phyloP scores from a whole-genome alignment of 164 flowering plant species.

The Saururus chinensis region DNA sequence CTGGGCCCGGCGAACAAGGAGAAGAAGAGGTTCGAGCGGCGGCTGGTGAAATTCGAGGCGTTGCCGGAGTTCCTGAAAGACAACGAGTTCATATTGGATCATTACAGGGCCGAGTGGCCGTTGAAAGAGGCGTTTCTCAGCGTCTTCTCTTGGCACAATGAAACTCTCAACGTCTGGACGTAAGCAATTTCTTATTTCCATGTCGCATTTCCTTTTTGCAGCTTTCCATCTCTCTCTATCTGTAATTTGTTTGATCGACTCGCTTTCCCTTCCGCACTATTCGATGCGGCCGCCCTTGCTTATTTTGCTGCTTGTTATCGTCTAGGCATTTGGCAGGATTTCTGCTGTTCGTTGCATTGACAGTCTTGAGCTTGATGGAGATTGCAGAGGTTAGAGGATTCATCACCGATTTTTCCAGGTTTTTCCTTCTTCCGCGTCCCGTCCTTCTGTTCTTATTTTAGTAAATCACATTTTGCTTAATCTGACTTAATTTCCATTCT shows the following conservation, averaged over 20 bases:
- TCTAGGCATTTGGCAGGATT: slow-evolving; percentile 90
- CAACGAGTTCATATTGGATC: slow-evolving; percentile 69
- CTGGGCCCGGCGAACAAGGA: not conserved
- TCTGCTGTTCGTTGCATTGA: slow-evolving; percentile 44
- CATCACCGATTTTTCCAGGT: slow-evolving; percentile 17
- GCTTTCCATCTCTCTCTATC: slow-evolving; percentile 1
- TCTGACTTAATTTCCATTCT: not conserved
- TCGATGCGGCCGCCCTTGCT: not conserved
- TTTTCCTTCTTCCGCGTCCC: not conserved
- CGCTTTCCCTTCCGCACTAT: not conserved
- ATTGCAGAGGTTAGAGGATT: slow-evolving; percentile 14
- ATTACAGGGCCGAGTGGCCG: slow-evolving; percentile 88
- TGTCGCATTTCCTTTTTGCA: not conserved
- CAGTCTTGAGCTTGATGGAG: slow-evolving; percentile 46
- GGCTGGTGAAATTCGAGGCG: slow-evolving; percentile 60
- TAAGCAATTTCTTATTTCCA: slow-evolving; percentile 16
- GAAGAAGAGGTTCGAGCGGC: slow-evolving; percentile 18
- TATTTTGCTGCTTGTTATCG: not conserved
- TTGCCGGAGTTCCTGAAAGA: slow-evolving; percentile 80
- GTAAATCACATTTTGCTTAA: not conserved
- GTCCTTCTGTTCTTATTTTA: not conserved
- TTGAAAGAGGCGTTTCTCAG: slow-evolving; percentile 59
- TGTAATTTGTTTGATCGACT: not conserved
- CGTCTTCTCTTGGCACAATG: slow-evolving; percentile 80
- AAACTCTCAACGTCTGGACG: slow-evolving; percentile 96